Evolutionary conservation across 768 basidiomycete genomes (phyloP).

Genomic region (Clitopilus passeckerianus): DNA sequence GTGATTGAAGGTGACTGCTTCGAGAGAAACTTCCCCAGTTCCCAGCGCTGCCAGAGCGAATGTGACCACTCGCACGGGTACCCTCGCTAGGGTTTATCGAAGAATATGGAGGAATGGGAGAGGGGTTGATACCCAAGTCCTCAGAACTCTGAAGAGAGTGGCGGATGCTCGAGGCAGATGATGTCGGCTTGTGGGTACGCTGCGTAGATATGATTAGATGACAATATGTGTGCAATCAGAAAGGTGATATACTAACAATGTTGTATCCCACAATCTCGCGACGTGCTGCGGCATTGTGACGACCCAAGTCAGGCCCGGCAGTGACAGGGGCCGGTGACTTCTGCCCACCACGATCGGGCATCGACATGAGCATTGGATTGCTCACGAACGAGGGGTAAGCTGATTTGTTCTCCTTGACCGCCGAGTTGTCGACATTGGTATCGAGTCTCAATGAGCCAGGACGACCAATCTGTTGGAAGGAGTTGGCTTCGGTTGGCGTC

Average conservation of each 20-base stretch:
- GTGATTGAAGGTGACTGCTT: conserved; percentile 42
- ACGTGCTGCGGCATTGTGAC: conserved; percentile 59
- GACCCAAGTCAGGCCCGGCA: conserved; percentile 80
- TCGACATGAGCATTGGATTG: conserved; percentile 53
- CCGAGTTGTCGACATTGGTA: conserved; percentile 52
- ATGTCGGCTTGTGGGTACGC: conserved; percentile 42
- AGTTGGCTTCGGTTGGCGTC: conserved; percentile 54
- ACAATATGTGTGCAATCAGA: not conserved
- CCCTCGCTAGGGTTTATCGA: conserved; percentile 37
- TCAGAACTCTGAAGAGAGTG: conserved; percentile 79
- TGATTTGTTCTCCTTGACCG: conserved; percentile 77
- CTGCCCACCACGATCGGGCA: conserved; percentile 52
- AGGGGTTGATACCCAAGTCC: conserved; percentile 52
- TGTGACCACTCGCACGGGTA: conserved; percentile 58
- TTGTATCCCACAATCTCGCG: conserved; percentile 71
- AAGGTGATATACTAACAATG: conserved; percentile 41
- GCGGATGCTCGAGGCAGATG: conserved; percentile 49
- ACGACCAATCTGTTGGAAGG: conserved; percentile 47
- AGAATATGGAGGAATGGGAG: conserved; percentile 43
- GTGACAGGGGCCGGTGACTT: conserved; percentile 80
- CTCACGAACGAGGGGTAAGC: conserved; percentile 71
- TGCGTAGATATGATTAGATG: conserved; percentile 10
- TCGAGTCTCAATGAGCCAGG: conserved; percentile 74
- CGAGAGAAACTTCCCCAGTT: conserved; percentile 70
- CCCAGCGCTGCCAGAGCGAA: conserved; percentile 75